Conservation (phyloP, 768 basidiomycete species). For the Pleurotus eryngii region DNA sequence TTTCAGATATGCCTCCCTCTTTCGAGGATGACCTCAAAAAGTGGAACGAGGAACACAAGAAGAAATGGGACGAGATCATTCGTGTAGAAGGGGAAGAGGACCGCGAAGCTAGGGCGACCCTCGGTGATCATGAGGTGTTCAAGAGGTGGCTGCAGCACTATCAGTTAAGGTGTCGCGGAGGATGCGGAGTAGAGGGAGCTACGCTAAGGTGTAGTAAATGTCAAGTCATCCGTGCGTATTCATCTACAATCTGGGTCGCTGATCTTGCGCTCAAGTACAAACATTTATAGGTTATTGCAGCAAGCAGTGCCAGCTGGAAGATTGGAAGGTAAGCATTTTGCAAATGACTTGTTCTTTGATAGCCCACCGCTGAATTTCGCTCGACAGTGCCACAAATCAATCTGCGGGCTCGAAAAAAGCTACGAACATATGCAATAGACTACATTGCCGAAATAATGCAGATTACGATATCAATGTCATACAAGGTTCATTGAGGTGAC, state of each 20-base stretch:
- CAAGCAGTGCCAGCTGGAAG: background rate
- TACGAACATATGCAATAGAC: too few species aligned
- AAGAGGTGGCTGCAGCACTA: background rate
- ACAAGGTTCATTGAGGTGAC: too few species aligned
- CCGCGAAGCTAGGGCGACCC: background rate
- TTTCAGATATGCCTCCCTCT: background rate
- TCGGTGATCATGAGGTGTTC: background rate
- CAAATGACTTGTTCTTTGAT: too few species aligned
- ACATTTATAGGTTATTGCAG: background rate
- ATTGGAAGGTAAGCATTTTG: background rate
- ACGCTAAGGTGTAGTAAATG: background rate
- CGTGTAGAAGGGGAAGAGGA: too few species aligned
- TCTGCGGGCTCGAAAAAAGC: too few species aligned
- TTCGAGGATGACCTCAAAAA: background rate
- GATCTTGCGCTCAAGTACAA: background rate
- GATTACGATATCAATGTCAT: too few species aligned
- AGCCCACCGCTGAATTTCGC: too few species aligned
- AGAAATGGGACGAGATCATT: background rate
- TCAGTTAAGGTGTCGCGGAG: background rate
- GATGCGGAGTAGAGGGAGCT: background rate
- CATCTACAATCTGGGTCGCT: background rate
- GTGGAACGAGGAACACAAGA: background rate
- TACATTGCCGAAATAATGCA: too few species aligned
- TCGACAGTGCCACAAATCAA: too few species aligned
- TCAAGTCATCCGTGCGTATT: background rate